These are phyloP conservation scores for Trichophyton rubrum DNA, from an alignment of 2,329 filamentous ascomycete genomes.

Conservation along the genomic window DNA sequence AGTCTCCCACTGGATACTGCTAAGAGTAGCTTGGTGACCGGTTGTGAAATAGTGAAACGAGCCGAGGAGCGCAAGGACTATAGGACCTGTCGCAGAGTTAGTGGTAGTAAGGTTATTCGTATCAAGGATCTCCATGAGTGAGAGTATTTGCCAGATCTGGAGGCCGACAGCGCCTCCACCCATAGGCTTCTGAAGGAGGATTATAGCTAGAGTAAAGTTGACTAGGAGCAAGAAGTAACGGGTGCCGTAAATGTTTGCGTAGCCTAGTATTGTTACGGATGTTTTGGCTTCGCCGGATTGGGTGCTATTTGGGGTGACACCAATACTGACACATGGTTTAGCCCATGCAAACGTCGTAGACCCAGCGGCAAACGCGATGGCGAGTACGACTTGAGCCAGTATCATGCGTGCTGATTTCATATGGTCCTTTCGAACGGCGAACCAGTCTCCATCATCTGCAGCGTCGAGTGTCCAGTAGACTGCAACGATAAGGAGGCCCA, in stretches of 20 bases:
- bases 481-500: conserved; percentile 62
- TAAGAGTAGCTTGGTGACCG: conserved; percentile 79
- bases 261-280: conserved; percentile 69
- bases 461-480: conserved; percentile 82
- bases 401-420: conserved; percentile 65
- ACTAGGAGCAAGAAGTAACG: conserved; percentile 75
- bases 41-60: conserved; percentile 97
- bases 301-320: conserved; percentile 37
- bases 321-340: conserved; percentile 68
- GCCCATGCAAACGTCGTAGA: conserved; percentile 76
- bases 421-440: conserved; percentile 47
- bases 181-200: conserved; percentile 87
- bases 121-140: conserved; percentile 53
- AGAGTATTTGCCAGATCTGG: conserved; percentile 78
- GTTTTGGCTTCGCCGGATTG: conserved; percentile 32
- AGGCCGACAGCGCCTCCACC: conserved; percentile 72
- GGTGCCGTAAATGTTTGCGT: conserved; percentile 83
- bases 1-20: conserved; percentile 88
- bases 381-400: conserved; percentile 68
- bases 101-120: conserved; percentile 50
- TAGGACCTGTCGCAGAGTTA: conserved; percentile 58
- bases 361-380: conserved; percentile 68
- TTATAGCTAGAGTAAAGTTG: conserved; percentile 63
- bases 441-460: conserved; percentile 71
- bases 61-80: conserved; percentile 75